These are phyloP conservation scores for Pichia sp. DNA, from an alignment of 1,139 yeast species.

Conservation along the genomic window DNA sequence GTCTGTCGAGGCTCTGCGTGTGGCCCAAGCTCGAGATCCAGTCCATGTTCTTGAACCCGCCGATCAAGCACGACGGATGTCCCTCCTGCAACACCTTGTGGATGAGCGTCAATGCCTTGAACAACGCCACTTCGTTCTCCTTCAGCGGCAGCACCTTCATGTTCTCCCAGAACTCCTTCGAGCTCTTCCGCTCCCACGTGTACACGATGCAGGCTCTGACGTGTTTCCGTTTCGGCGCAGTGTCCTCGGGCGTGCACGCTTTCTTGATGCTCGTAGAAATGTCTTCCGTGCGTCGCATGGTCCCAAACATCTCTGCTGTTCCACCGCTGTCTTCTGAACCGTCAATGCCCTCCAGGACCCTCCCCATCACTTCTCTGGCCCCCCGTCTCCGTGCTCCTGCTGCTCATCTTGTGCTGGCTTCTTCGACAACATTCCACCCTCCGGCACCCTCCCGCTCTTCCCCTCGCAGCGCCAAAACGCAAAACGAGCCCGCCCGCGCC, in stretches of 20 bases:
- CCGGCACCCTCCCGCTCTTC: not conserved
- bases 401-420: not conserved
- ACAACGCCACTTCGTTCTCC: constrained; percentile 75
- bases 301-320: constrained; percentile 16
- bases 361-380: not conserved
- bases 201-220: constrained; percentile 90
- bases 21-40: constrained; percentile 56
- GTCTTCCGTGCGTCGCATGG: constrained; percentile 37
- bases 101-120: constrained; percentile 81
- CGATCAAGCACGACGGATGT: constrained; percentile 77
- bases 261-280: constrained; percentile 69
- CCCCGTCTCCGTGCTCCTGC: not conserved
- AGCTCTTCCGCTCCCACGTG: constrained; percentile 93
- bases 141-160: constrained; percentile 78
- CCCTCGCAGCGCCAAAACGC: not conserved
- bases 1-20: constrained; percentile 31
- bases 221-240: constrained; percentile 94
- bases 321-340: not conserved
- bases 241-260: constrained; percentile 82
- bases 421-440: not conserved
- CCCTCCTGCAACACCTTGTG: constrained; percentile 98
- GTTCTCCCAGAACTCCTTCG: constrained; percentile 82
- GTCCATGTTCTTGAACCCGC: constrained; percentile 68
- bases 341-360: not conserved
- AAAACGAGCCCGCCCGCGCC: no score